Evolutionary conservation across 2,329 filamentous ascomycete species (phyloP).

Genomic region (Botrytis hyacinthi): DNA sequence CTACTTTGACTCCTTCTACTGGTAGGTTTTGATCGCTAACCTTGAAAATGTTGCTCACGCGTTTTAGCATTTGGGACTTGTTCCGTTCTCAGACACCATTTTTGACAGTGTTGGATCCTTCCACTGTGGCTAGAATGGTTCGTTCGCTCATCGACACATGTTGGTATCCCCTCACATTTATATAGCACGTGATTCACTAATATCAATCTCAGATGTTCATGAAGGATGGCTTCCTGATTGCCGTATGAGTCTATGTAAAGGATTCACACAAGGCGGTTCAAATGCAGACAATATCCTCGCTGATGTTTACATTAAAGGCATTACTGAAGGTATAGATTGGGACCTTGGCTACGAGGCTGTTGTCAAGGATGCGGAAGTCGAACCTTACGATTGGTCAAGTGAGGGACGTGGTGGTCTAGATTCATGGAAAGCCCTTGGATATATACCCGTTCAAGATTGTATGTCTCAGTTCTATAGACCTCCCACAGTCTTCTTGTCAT

Average conservation of each 20-base stretch:
- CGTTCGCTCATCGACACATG: conserved; percentile 73
- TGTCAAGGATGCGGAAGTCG: conserved; percentile 54
- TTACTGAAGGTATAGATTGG: conserved; percentile 66
- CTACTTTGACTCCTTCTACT: conserved; percentile 73
- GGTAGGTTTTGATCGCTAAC: conserved; percentile 22
- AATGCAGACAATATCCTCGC: conserved; percentile 70
- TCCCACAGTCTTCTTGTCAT: not conserved
- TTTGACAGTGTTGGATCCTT: conserved; percentile 66
- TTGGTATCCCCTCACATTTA: conserved; percentile 31
- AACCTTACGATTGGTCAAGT: conserved; percentile 65
- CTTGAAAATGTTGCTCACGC: not conserved
- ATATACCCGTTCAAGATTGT: conserved; percentile 67
- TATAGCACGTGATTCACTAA: not conserved
- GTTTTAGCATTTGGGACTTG: conserved; percentile 62
- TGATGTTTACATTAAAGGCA: conserved; percentile 67
- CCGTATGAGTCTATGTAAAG: conserved; percentile 69
- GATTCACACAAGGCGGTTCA: conserved; percentile 72
- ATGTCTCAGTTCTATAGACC: not conserved
- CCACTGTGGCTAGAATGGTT: conserved; percentile 62
- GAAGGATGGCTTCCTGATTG: conserved; percentile 47
- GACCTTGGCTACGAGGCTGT: conserved; percentile 66
- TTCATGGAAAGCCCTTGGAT: conserved; percentile 69
- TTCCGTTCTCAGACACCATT: conserved; percentile 69
- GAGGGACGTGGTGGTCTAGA: conserved; percentile 69
- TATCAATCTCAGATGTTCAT: conserved; percentile 39